Evolutionary conservation across 116 monocot species (phyloP).

Genomic region (Iris pallida): DNA sequence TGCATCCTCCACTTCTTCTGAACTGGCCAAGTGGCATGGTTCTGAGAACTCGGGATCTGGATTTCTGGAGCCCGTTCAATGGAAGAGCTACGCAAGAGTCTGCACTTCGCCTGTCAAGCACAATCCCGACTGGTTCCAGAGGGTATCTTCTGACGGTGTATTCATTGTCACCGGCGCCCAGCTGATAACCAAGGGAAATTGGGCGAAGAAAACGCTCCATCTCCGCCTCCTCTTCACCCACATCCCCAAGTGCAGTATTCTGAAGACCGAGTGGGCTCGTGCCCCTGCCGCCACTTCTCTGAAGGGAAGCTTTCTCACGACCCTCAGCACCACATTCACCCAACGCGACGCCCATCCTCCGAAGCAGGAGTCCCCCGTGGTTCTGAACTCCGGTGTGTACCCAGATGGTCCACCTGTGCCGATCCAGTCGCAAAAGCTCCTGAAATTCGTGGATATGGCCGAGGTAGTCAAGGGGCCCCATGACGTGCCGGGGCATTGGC

Average conservation of each 20-base stretch:
- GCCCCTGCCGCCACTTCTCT: constrained; percentile 43
- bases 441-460: constrained; percentile 73
- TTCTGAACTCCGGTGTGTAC: constrained; percentile 75
- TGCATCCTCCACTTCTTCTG: constrained; percentile 15
- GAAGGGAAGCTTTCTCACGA: constrained; percentile 72
- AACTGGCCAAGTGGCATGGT: constrained; percentile 54
- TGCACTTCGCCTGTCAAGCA: constrained; percentile 64
- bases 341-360: constrained; percentile 21
- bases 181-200: constrained; percentile 65
- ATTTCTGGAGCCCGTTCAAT: constrained; percentile 72
- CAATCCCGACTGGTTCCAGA: constrained; percentile 67
- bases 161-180: constrained; percentile 91
- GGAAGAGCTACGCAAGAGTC: constrained; percentile 65
- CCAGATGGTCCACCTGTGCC: constrained; percentile 84
- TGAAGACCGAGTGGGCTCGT: constrained; percentile 48
- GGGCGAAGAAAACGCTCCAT: constrained; percentile 71
- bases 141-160: constrained; percentile 29
- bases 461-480: constrained; percentile 80
- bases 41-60: constrained; percentile 50
- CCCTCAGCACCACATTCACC: constrained; percentile 49
- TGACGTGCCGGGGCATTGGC: constrained; percentile 86
- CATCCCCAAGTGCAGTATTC: constrained; percentile 65
- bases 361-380: constrained; percentile 34
- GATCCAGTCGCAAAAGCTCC: constrained; percentile 58
- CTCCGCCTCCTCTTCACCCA: constrained; percentile 68